Percentiles rank a stretch among this genome's conserved stretches.
Conservation (phyloP, 2,329 filamentous ascomycete species). For the Colletotrichum gloeosporioides region DNA sequence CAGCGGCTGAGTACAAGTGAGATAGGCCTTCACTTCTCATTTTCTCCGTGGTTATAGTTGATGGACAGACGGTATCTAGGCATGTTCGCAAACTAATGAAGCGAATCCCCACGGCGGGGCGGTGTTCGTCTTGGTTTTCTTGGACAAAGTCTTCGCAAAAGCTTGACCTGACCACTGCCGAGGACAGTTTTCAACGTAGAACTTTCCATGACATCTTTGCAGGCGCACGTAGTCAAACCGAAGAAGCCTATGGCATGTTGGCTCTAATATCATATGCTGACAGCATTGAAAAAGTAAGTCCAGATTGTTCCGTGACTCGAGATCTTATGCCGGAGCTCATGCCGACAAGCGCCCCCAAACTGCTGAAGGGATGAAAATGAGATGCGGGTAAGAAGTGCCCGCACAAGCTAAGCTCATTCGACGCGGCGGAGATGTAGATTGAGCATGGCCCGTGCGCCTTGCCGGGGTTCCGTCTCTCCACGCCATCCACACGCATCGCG, state of each 20-base stretch:
- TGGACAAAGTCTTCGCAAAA: constrained; percentile 17
- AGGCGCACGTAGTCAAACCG: background rate
- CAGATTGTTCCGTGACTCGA: background rate
- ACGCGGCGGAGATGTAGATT: constrained; percentile 7
- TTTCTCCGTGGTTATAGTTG: rapidly evolving
- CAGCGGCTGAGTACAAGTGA: rapidly evolving
- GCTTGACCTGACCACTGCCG: constrained; percentile 1
- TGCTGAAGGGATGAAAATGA: background rate
- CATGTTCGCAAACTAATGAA: background rate
- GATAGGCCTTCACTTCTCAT: background rate
- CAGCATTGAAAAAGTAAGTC: background rate
- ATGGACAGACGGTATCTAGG: background rate
- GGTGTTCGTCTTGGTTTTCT: background rate
- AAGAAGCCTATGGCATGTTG: background rate
- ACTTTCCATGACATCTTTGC: rapidly evolving
- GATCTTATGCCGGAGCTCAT: background rate
- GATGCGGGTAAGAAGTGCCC: background rate
- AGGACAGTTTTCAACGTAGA: rapidly evolving
- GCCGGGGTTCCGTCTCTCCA: constrained; percentile 2
- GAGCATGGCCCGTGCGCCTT: background rate
- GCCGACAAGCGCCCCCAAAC: background rate
- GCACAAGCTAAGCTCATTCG: background rate
- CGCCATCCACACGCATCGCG: constrained; percentile 18
- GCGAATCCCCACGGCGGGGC: background rate
- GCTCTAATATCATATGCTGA: background rate